These are phyloP conservation scores for Antitrichia curtipendula DNA, from an alignment of 225 moss, liverwort and hornwort species.

Conservation along the genomic window DNA sequence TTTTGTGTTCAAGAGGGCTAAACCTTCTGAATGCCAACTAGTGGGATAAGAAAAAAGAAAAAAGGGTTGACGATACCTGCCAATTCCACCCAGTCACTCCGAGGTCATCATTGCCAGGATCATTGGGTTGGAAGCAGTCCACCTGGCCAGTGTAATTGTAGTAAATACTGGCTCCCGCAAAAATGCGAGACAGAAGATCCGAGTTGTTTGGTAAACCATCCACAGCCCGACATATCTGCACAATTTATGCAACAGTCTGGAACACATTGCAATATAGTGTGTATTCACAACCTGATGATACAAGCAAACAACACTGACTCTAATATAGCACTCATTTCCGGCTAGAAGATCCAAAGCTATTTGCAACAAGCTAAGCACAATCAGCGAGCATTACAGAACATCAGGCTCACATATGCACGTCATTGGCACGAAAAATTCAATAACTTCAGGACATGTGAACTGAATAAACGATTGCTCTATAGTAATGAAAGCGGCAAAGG, in stretches of 20 bases:
- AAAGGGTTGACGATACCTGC: conserved; percentile 16
- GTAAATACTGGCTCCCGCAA: conserved; percentile 82
- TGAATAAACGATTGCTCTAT: background rate
- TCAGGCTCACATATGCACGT: background rate
- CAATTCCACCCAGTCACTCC: conserved; percentile 52
- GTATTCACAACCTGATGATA: background rate
- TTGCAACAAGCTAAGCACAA: background rate
- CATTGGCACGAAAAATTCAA: background rate
- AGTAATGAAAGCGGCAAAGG: background rate
- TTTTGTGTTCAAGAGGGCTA: background rate
- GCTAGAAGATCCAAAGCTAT: background rate
- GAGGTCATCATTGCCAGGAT: conserved; percentile 40
- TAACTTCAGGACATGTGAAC: background rate
- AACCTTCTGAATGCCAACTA: background rate
- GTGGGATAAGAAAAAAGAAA: background rate
- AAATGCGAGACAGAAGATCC: conserved; percentile 60
- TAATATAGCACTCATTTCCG: background rate
- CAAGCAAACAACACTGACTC: background rate
- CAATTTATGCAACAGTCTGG: background rate
- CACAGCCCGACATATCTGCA: conserved; percentile 81
- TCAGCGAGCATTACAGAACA: background rate
- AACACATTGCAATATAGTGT: background rate
- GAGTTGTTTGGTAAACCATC: conserved; percentile 45
- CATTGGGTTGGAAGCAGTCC: conserved; percentile 56
- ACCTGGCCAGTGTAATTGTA: conserved; percentile 75